Conservation (phyloP, 2,329 filamentous ascomycete genomes). For the Leptosphaerulina australis region DNA sequence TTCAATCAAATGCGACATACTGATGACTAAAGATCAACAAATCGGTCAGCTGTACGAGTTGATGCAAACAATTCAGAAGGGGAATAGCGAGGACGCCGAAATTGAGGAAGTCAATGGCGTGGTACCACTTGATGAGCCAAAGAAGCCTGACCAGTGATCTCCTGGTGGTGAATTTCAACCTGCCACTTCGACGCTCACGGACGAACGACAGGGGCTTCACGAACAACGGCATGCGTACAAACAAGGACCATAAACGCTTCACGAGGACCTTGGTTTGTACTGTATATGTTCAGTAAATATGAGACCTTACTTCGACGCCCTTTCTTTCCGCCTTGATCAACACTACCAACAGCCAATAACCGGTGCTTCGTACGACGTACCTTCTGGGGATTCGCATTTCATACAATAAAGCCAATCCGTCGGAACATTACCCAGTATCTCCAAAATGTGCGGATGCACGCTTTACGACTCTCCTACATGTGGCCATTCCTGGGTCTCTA, state of each 20-base stretch:
- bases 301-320: conserved; percentile 2
- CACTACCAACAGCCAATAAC: background rate
- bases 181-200: conserved; percentile 4
- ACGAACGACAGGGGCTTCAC: conserved; percentile 27
- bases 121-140: conserved; percentile 43
- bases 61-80: conserved; percentile 77
- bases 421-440: background rate
- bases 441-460: conserved; percentile 55
- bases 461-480: conserved; percentile 55
- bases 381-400: too few relatives aligned
- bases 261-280: conserved; percentile 16
- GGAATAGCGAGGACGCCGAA: conserved; percentile 56
- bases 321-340: background rate
- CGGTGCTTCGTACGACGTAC: background rate
- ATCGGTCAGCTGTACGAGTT: conserved; percentile 92
- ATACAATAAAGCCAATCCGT: too few relatives aligned
- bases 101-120: conserved; percentile 24
- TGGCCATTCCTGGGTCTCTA: conserved; percentile 56
- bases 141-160: conserved; percentile 36
- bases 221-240: conserved; percentile 3
- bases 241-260: conserved; percentile 17
- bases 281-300: conserved; percentile 29
- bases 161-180: conserved; percentile 11
- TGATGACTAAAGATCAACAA: conserved; percentile 74
- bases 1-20: background rate